Evolutionary conservation across 257 asterid genomes (phyloP).

Genomic region (Schizonepeta tenuifolia): DNA sequence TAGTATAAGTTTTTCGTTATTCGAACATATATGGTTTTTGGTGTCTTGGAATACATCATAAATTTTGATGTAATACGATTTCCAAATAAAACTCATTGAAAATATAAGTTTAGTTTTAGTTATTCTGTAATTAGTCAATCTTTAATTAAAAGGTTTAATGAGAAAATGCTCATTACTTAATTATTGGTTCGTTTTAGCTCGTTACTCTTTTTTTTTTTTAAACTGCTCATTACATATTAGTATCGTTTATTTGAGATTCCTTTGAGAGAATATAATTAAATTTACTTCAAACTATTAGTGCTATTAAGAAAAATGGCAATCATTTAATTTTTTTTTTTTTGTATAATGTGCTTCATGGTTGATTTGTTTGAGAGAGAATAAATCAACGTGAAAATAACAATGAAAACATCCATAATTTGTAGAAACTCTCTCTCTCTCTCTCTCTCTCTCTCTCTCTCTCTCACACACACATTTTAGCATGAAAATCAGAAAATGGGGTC

Average conservation of each 20-base stretch:
- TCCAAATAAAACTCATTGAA: not conserved
- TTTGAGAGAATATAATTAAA: no score
- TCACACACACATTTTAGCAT: no score
- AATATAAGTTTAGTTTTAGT: not conserved
- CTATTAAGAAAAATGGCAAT: not conserved
- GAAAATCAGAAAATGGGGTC: conserved; percentile 1
- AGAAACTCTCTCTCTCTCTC: no score
- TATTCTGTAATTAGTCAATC: not conserved
- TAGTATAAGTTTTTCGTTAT: no score
- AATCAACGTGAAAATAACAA: no score
- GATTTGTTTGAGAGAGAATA: not conserved
- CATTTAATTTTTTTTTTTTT: not conserved
- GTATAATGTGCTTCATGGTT: not conserved
- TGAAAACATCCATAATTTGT: no score
- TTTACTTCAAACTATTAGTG: not conserved
- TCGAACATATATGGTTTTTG: not conserved
- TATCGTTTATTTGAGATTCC: no score
- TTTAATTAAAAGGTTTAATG: not conserved
- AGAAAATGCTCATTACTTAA: no score
- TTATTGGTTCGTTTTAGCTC: no score
- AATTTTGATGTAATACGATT: not conserved
- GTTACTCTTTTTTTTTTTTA: not conserved
- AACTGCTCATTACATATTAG: not conserved
- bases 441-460: no score
- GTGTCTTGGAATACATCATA: not conserved